Evolutionary conservation across 768 basidiomycete genomes (phyloP).

Genomic region (Psilocybe tampanensis): DNA sequence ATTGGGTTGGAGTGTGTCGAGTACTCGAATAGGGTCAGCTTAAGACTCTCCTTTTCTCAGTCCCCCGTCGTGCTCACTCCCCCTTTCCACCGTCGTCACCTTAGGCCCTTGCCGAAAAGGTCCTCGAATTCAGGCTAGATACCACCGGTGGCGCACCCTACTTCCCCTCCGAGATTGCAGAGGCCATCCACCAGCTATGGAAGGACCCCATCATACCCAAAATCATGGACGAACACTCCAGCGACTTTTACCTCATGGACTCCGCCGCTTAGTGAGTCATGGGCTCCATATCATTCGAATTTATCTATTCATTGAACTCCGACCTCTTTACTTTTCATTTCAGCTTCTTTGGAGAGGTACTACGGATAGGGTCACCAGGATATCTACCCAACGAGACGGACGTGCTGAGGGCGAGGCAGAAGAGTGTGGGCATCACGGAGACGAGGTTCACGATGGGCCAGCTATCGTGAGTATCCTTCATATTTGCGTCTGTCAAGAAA

Average conservation of each 20-base stretch:
- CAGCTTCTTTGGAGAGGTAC: slow-evolving; percentile 86
- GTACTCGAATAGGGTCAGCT: slow-evolving; percentile 59
- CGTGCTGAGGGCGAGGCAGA: slow-evolving; percentile 84
- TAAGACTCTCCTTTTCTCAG: slow-evolving; percentile 22
- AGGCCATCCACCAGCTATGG: slow-evolving; percentile 70
- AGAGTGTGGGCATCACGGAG: slow-evolving; percentile 90
- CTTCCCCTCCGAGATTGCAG: slow-evolving; percentile 66
- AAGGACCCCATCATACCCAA: slow-evolving; percentile 64
- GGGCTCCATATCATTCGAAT: background rate
- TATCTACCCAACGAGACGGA: slow-evolving; percentile 88
- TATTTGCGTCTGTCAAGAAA: background rate
- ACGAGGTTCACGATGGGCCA: slow-evolving; percentile 78
- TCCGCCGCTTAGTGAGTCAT: slow-evolving; percentile 81
- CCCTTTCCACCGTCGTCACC: background rate
- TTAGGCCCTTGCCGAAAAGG: slow-evolving; percentile 53
- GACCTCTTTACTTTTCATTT: background rate
- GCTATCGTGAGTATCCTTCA: slow-evolving; percentile 45
- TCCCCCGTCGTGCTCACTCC: background rate
- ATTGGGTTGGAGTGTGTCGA: slow-evolving; percentile 78
- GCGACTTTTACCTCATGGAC: slow-evolving; percentile 93
- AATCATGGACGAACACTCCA: slow-evolving; percentile 57
- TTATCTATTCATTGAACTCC: background rate
- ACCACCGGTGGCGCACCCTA: slow-evolving; percentile 27
- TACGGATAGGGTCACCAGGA: slow-evolving; percentile 79
- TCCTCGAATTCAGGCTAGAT: slow-evolving; percentile 61